Base-by-base conservation (phyloP, 305 asterid species). In the Solanum aculeatissimum region DNA sequence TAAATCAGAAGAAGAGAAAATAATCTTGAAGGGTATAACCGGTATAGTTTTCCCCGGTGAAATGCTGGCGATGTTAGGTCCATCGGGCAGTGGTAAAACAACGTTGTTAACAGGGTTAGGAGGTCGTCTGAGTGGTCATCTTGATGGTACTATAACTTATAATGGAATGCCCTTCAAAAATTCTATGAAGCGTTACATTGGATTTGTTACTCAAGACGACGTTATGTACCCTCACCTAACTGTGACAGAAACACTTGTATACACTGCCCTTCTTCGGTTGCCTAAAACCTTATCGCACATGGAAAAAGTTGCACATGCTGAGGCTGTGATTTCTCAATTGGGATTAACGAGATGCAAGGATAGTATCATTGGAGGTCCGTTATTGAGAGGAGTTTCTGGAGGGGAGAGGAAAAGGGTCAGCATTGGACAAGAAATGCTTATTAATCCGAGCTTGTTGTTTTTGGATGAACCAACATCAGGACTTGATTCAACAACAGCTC, bases 381-480 rank as follows among this genome's bases (percentile, higher is more conserved):
- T 83, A 2, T 9, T 90, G 79, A 88, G 98, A 57, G 99, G 99
- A 1, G 84, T 96, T 7, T 96, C 98, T 0, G 98, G 97, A 0
- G 99, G 98, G 0, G 99, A 96, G 88, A 65, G 97, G 54, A 95
- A 95, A 83, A 86, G 99, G 15, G 98, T 96, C 4, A 96, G 98
- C 65, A 96, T 96, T 5, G 99, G 98, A 0, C 98, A 94, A 74
- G 99, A 96, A 83, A 90, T 96, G 99, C 93, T 96, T 0, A 92
- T 95, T 75, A 95, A 96, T 83, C 99, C 98, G 2, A 92, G 97
- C 15, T 63, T 96, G 72, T 58, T 96, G 87, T 87, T 96, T 54
- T 91, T 96, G 47, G 98, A 96, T 51, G 98, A 96, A 84, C 98
- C 99, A 7, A 95, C 99, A 1, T 96, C 99, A 0, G 98, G 98